Conservation (phyloP, 305 asterid species). For the Fraxinus xanthoxyloides region DNA sequence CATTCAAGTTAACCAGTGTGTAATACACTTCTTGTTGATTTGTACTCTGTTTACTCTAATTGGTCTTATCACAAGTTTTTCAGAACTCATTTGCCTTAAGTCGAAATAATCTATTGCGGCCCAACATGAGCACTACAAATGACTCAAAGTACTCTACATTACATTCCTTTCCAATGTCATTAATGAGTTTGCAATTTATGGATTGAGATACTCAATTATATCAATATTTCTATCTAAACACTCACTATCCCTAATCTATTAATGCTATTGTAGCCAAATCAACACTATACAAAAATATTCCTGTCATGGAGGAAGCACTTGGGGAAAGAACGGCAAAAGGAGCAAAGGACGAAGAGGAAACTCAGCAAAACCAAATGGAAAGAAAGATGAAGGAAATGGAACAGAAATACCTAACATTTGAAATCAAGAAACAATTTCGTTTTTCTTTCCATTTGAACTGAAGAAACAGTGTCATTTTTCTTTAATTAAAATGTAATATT, state of each 20-base stretch:
- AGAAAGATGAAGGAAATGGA: no score
- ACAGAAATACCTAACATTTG: no score
- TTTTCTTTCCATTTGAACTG: no score
- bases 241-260: constrained; percentile 8
- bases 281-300: constrained; percentile 5
- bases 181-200: constrained; percentile 4
- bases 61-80: neutral
- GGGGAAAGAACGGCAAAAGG: no score
- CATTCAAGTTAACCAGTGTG: neutral
- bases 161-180: neutral
- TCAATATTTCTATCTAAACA: constrained; percentile 11
- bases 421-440: no score
- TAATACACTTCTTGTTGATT: neutral
- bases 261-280: constrained; percentile 8
- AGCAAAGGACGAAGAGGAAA: no score
- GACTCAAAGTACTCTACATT: neutral
- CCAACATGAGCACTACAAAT: neutral
- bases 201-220: neutral
- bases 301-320: no score
- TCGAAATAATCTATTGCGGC: neutral
- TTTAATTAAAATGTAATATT: no score
- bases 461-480: no score
- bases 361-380: no score
- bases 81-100: neutral
- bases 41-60: neutral